Percentiles rank a stretch among this genome's conserved stretches.
Evolutionary conservation across 305 asterid species (phyloP).

Genomic region (Fraxinus sp.): DNA sequence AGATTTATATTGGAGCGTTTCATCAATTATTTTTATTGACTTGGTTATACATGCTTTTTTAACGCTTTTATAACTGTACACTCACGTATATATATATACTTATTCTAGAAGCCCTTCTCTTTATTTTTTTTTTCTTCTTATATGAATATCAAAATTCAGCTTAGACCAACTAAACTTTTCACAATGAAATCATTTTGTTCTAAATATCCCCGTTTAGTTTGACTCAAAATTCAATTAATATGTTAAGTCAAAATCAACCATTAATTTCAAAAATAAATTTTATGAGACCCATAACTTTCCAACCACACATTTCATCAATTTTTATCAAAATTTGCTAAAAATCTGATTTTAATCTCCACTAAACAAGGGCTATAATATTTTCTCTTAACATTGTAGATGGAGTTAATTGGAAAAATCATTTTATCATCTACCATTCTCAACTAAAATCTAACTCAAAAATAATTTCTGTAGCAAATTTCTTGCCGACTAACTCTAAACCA

Average conservation of each 20-base stretch:
- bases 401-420: not conserved
- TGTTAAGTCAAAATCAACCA: too few species aligned
- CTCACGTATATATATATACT: not conserved
- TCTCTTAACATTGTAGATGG: not conserved
- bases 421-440: not conserved
- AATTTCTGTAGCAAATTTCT: not conserved
- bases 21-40: not conserved
- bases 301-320: too few species aligned
- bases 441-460: not conserved
- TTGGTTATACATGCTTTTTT: not conserved
- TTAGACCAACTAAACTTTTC: not conserved
- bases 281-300: too few species aligned
- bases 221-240: too few species aligned
- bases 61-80: not conserved
- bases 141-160: not conserved
- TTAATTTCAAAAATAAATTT: too few species aligned
- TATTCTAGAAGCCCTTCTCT: not conserved
- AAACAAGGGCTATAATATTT: not conserved
- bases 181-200: not conserved
- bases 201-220: not conserved
- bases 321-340: too few species aligned
- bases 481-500: not conserved
- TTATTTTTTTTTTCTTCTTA: not conserved
- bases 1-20: not conserved
- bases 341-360: too few species aligned